Evolutionary conservation across 2,329 filamentous ascomycete species (phyloP).

Genomic region (Pseudogymnoascus sp.): DNA sequence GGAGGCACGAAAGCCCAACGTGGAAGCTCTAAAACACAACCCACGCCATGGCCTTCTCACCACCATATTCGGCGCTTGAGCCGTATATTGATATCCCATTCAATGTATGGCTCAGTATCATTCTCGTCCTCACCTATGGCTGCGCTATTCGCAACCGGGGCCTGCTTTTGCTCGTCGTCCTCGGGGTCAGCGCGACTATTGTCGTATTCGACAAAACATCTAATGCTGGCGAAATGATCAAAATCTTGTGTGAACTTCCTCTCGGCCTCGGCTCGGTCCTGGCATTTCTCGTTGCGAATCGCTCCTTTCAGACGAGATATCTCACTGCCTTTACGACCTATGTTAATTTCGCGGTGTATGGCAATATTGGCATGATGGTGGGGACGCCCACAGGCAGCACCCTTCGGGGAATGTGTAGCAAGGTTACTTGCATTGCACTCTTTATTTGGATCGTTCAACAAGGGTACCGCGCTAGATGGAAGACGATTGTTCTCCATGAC

Average conservation of each 20-base stretch:
- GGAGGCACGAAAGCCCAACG: neutral
- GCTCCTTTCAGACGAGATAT: slow-evolving; percentile 17
- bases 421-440: slow-evolving; percentile 13
- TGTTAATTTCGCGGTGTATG: slow-evolving; percentile 20
- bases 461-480: slow-evolving; percentile 16
- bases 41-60: slow-evolving; percentile 10
- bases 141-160: slow-evolving; percentile 17
- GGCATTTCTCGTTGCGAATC: slow-evolving; percentile 14
- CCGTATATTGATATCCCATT: slow-evolving; percentile 20
- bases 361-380: slow-evolving; percentile 20
- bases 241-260: slow-evolving; percentile 14
- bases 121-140: slow-evolving; percentile 18
- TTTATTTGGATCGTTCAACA: slow-evolving; percentile 15
- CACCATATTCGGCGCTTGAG: slow-evolving; percentile 11
- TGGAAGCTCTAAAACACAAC: neutral
- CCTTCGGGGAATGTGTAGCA: slow-evolving; percentile 20
- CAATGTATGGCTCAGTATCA: slow-evolving; percentile 19
- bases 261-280: slow-evolving; percentile 16
- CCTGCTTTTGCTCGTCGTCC: slow-evolving; percentile 14
- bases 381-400: slow-evolving; percentile 17
- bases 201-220: slow-evolving; percentile 15
- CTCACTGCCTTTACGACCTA: slow-evolving; percentile 19
- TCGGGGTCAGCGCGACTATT: slow-evolving; percentile 12
- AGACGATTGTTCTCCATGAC: slow-evolving; percentile 17
- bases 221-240: slow-evolving; percentile 14